phyloP scores from a whole-genome alignment of 345 rosid genomes.

The Microthlaspi erraticum region DNA sequence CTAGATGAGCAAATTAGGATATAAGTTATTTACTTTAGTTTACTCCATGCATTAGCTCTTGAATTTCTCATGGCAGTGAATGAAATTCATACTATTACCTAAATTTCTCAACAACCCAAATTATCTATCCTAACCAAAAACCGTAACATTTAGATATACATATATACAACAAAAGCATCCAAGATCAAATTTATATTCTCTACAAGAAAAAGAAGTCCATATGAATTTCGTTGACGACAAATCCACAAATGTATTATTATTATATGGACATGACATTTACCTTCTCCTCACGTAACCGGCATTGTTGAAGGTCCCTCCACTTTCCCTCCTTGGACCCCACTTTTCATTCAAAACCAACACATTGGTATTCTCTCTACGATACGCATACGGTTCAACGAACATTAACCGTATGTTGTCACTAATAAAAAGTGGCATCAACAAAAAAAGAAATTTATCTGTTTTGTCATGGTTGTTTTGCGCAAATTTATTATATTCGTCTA shows the following conservation, averaged over 20 bases:
- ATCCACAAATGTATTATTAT: conserved; percentile 10
- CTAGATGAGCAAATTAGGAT: background rate
- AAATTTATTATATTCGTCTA: background rate
- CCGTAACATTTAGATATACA: background rate
- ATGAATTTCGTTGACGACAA: conserved; percentile 31
- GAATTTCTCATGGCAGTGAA: background rate
- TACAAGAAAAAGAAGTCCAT: conserved; percentile 10
- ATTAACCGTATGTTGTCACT: conserved; percentile 18
- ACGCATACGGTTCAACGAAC: background rate
- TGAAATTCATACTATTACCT: background rate
- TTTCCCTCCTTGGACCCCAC: conserved; percentile 32
- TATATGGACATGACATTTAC: conserved; percentile 32
- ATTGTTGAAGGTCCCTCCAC: conserved; percentile 33
- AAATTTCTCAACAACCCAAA: background rate
- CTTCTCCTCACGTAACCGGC: conserved; percentile 46
- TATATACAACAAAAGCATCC: background rate
- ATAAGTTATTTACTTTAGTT: background rate
- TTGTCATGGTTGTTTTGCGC: background rate
- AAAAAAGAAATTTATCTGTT: background rate
- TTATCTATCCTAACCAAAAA: background rate
- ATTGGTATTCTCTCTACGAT: conserved; percentile 1
- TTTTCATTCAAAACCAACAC: conserved; percentile 17
- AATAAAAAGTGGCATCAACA: background rate
- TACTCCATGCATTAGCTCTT: background rate
- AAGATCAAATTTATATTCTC: background rate